These are phyloP conservation scores for Tolypocladium paradoxum DNA, from an alignment of 2,329 filamentous ascomycete species.

Conservation along the genomic window DNA sequence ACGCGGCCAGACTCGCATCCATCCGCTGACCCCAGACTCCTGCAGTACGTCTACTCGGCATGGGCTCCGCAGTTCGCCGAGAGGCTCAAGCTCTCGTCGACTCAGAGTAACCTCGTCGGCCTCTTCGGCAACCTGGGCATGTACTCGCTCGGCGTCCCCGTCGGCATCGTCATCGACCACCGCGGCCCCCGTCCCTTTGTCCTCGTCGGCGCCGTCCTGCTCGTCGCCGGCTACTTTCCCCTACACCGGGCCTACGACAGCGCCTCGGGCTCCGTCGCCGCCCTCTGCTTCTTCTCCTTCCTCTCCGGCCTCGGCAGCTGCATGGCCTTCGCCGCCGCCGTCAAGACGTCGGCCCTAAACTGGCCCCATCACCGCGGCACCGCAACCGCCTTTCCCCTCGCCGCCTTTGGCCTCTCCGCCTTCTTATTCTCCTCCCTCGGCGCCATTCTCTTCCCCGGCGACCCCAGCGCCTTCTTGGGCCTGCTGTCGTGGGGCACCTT, in stretches of 20 bases:
- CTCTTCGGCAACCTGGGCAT: constrained; percentile 83
- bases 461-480: constrained; percentile 72
- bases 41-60: constrained; percentile 91
- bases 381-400: constrained; percentile 85
- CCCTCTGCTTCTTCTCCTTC: constrained; percentile 74
- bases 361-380: constrained; percentile 87
- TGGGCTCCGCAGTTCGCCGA: constrained; percentile 96
- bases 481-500: constrained; percentile 74
- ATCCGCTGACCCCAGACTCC: background rate
- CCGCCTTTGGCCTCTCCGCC: constrained; percentile 87
- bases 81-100: constrained; percentile 77
- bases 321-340: constrained; percentile 76
- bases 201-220: constrained; percentile 58
- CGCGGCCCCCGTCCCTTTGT: constrained; percentile 73
- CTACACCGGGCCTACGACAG: constrained; percentile 68
- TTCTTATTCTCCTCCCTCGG: constrained; percentile 89
- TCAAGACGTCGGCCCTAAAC: constrained; percentile 82
- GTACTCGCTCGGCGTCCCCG: constrained; percentile 82
- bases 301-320: constrained; percentile 83
- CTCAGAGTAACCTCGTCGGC: constrained; percentile 83
- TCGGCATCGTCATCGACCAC: constrained; percentile 77
- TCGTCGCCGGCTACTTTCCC: constrained; percentile 76
- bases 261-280: constrained; percentile 46
- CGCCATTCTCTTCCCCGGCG: constrained; percentile 66
- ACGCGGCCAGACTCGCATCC: too few relatives aligned